A percentile compares a stretch with the other conserved stretches of the same genome.
These are phyloP conservation scores for Polytrichum commune DNA, from an alignment of 225 moss, liverwort and hornwort genomes.

Conservation along the genomic window DNA sequence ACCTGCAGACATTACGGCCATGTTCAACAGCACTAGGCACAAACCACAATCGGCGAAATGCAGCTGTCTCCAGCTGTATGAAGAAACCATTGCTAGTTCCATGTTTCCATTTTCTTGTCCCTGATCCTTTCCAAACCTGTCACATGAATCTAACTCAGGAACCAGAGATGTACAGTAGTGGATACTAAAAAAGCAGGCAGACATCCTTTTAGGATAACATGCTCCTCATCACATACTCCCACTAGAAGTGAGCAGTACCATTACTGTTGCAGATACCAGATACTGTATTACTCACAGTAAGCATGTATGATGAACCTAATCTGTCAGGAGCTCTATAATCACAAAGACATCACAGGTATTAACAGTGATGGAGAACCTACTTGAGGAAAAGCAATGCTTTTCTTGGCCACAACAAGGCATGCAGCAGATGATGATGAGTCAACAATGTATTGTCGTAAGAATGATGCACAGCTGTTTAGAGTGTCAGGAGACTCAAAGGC, in stretches of 20 bases:
- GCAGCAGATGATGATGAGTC: constrained; percentile 87
- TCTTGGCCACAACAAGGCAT: constrained; percentile 81
- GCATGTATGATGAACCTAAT: too few relatives aligned
- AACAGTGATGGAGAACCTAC: constrained; percentile 21
- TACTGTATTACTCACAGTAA: too few relatives aligned
- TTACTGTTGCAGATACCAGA: too few relatives aligned
- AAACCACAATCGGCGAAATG: constrained; percentile 81
- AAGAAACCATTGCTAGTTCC: constrained; percentile 84
- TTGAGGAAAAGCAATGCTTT: constrained; percentile 91
- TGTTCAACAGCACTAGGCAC: constrained; percentile 72
- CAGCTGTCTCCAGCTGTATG: constrained; percentile 74
- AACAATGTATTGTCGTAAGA: constrained; percentile 78
- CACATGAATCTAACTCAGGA: constrained; percentile 11
- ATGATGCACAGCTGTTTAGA: constrained; percentile 64
- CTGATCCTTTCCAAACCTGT: constrained; percentile 96
- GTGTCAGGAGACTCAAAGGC: constrained; percentile 98
- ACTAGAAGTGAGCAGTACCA: not conserved
- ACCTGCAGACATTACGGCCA: constrained; percentile 78
- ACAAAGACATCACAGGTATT: too few relatives aligned
- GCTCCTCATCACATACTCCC: not conserved
- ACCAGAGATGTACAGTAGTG: not conserved
- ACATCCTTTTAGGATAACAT: not conserved
- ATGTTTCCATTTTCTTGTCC: constrained; percentile 85
- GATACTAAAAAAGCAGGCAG: not conserved
- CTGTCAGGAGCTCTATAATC: too few relatives aligned